A percentile compares a stretch with the other conserved stretches of the same genome.
Conservation (phyloP, 768 basidiomycete genomes). For the Agrocybe chaxingu region DNA sequence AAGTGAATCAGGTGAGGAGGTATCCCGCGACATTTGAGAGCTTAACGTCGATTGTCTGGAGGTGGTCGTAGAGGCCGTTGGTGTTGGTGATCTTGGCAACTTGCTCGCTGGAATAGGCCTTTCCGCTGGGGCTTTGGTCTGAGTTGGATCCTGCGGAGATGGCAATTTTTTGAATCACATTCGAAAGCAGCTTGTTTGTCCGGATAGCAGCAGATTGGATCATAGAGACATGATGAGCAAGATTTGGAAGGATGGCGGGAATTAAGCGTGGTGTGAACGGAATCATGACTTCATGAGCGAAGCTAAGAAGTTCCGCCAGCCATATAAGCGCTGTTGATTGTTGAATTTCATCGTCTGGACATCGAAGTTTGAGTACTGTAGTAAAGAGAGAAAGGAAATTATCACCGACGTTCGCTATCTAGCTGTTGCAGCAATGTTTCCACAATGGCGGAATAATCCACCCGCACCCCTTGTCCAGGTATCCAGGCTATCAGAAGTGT, state of each 20-base stretch:
- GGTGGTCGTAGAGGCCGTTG: slow-evolving; percentile 36
- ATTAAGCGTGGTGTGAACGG: slow-evolving; percentile 93
- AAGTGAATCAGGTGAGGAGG: slow-evolving; percentile 42
- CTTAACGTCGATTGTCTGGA: slow-evolving; percentile 50
- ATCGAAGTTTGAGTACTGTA: background rate
- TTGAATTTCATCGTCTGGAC: slow-evolving; percentile 87
- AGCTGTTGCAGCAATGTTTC: slow-evolving; percentile 91
- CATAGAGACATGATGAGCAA: slow-evolving; percentile 86
- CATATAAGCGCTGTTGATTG: slow-evolving; percentile 92
- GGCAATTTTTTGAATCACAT: slow-evolving; percentile 86
- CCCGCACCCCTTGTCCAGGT: slow-evolving; percentile 89
- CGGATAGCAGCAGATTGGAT: slow-evolving; percentile 85
- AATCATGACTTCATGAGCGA: slow-evolving; percentile 89
- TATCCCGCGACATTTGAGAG: slow-evolving; percentile 43
- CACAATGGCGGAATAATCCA: slow-evolving; percentile 89
- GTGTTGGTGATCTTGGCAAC: slow-evolving; percentile 55
- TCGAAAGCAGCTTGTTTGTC: slow-evolving; percentile 82
- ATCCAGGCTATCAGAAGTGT: slow-evolving; percentile 61
- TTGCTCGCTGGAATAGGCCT: slow-evolving; percentile 32
- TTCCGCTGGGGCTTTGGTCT: slow-evolving; percentile 18
- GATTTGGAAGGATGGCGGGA: slow-evolving; percentile 88
- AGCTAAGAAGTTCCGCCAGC: slow-evolving; percentile 86
- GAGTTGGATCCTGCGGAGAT: slow-evolving; percentile 53
- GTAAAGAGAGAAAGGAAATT: background rate
- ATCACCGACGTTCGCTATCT: slow-evolving; percentile 70